phyloP scores from a whole-genome alignment of 805 yeast species.

The Metschnikowia cubensis region DNA sequence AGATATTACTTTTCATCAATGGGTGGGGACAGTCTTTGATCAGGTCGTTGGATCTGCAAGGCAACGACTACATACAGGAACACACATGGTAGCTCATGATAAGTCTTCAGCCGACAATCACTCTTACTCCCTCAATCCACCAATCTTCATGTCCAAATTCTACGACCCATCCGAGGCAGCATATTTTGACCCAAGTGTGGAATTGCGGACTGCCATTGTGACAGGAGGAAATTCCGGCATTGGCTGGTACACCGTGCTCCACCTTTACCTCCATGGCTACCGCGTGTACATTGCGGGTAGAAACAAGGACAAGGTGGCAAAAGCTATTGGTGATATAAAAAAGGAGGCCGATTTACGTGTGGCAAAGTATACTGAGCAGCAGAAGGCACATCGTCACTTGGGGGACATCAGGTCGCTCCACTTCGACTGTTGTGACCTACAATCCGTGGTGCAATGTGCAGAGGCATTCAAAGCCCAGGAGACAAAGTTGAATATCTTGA shows the following conservation, averaged over 20 bases:
- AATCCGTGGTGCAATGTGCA: conserved; percentile 18
- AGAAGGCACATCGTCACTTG: conserved; percentile 19
- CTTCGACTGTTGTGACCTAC: conserved; percentile 17
- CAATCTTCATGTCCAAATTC: conserved; percentile 8
- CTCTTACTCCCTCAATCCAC: no score
- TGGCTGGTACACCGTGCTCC: conserved; percentile 39
- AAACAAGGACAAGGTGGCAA: conserved; percentile 26
- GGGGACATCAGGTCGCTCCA: conserved; percentile 14
- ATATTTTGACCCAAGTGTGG: conserved; percentile 25
- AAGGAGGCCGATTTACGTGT: conserved; percentile 29
- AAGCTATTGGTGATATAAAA: conserved; percentile 32
- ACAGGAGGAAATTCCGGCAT: conserved; percentile 42
- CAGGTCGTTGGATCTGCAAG: no score
- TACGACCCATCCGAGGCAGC: conserved; percentile 28
- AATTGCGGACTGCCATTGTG: conserved; percentile 29
- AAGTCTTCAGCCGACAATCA: no score
- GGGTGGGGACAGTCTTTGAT: no score
- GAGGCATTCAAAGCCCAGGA: conserved; percentile 23
- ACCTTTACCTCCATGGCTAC: conserved; percentile 39
- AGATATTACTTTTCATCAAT: no score
- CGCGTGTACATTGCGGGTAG: conserved; percentile 36
- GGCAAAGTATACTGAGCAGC: conserved; percentile 22
- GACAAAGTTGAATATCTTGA: conserved; percentile 27
- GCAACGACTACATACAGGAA: not conserved
- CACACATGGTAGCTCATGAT: not conserved